Conservation (phyloP, 2,329 filamentous ascomycete genomes). For the Colletotrichum tropicicola region DNA sequence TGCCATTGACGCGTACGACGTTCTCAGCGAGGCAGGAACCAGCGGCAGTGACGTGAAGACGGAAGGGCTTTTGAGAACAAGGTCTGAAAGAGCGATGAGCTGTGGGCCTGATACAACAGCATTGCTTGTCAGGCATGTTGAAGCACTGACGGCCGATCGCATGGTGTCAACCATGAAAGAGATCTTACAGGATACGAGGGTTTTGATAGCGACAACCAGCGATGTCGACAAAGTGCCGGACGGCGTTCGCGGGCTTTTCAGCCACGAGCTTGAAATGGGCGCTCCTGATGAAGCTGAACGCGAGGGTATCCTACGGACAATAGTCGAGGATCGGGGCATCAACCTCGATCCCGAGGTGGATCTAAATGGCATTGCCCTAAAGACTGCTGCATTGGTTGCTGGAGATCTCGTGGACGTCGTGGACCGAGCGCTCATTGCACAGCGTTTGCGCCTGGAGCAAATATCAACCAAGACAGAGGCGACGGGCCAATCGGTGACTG, state of each 20-base stretch:
- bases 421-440: conserved; percentile 84
- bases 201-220: conserved; percentile 92
- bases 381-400: conserved; percentile 94
- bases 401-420: conserved; percentile 95
- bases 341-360: conserved; percentile 86
- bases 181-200: conserved; percentile 79
- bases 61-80: conserved; percentile 86
- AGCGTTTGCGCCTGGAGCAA: conserved; percentile 77
- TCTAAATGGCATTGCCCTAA: conserved; percentile 84
- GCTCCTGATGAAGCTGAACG: conserved; percentile 93
- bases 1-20: conserved; percentile 89
- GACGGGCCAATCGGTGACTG: conserved; percentile 61
- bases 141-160: conserved; percentile 89
- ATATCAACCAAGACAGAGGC: conserved; percentile 69
- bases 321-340: conserved; percentile 79
- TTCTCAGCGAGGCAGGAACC: conserved; percentile 88
- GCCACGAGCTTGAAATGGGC: conserved; percentile 92
- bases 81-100: conserved; percentile 87
- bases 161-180: conserved; percentile 88
- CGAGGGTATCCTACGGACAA: conserved; percentile 84
- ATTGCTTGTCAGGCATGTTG: conserved; percentile 87
- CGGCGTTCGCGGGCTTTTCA: conserved; percentile 88
- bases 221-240: conserved; percentile 96
- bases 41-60: conserved; percentile 94
- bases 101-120: conserved; percentile 87